Conservation (phyloP, 176 grass and related monocot species). For the Eremochloa ophiuroides region DNA sequence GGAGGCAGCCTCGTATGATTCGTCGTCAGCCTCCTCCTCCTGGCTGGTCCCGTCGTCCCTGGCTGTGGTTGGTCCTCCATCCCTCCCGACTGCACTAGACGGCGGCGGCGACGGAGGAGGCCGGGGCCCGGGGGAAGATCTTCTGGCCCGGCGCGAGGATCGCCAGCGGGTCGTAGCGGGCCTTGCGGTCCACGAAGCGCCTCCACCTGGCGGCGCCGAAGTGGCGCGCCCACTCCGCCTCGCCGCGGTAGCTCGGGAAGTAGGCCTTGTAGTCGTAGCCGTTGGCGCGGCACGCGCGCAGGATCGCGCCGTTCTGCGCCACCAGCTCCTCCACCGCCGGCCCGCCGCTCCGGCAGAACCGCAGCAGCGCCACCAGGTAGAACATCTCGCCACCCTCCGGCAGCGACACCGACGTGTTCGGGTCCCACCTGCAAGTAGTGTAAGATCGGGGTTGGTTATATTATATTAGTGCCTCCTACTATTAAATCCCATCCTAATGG, state of each 20-base stretch:
- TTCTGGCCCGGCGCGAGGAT: slow-evolving; percentile 78
- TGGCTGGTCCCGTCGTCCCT: too few relatives aligned
- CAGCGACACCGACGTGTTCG: slow-evolving; percentile 67
- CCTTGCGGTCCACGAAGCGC: slow-evolving; percentile 65
- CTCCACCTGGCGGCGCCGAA: slow-evolving; percentile 59
- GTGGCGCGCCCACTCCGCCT: slow-evolving; percentile 68
- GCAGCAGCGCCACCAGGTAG: slow-evolving; percentile 93
- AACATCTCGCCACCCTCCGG: slow-evolving; percentile 72
- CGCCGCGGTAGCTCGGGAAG: slow-evolving; percentile 58
- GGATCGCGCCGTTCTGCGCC: slow-evolving; percentile 65
- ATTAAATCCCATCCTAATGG: too few relatives aligned
- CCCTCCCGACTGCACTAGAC: not conserved
- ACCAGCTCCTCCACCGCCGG: slow-evolving; percentile 53
- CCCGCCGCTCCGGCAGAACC: slow-evolving; percentile 53
- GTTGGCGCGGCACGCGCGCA: slow-evolving; percentile 51
- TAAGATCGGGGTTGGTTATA: too few relatives aligned
- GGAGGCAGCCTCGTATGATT: not conserved
- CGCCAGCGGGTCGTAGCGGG: slow-evolving; percentile 67
- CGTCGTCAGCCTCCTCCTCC: too few relatives aligned
- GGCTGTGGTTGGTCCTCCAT: not conserved
- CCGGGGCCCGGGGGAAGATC: slow-evolving; percentile 53
- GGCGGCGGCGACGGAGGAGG: not conserved
- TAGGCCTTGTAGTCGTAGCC: slow-evolving; percentile 90
- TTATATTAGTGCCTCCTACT: too few relatives aligned
- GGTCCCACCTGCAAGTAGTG: slow-evolving; percentile 98